Evolutionary conservation across 108 stramenopile genomes (phyloP).

Genomic region (Stephanodiscus triporus): DNA sequence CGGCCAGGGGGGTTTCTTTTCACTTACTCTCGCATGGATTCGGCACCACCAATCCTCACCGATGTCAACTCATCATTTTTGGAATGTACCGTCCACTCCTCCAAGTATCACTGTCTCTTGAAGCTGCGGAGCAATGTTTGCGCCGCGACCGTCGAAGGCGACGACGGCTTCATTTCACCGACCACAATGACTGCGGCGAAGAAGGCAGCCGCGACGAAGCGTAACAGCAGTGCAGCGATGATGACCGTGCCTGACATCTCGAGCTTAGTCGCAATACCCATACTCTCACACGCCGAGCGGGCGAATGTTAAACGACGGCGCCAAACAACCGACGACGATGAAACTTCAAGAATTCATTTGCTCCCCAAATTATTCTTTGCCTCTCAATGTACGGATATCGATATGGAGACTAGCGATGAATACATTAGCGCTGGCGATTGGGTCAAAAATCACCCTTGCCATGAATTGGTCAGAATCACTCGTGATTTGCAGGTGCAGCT

Average conservation of each 20-base stretch:
- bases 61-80: slow-evolving; percentile 26
- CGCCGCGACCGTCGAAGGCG: background rate
- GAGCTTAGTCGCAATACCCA: slow-evolving; percentile 37
- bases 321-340: background rate
- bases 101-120: slow-evolving; percentile 38
- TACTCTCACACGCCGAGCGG: slow-evolving; percentile 5
- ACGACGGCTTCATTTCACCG: background rate
- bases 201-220: background rate
- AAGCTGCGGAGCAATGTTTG: slow-evolving; percentile 16
- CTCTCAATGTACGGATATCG: background rate
- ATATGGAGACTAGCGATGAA: background rate
- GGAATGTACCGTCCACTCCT: slow-evolving; percentile 40
- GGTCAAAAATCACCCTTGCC: slow-evolving; percentile 21
- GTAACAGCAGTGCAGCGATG: background rate
- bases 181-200: slow-evolving; percentile 1
- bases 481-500: slow-evolving; percentile 28
- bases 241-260: slow-evolving; percentile 34
- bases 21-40: background rate
- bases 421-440: background rate
- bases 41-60: slow-evolving; percentile 38
- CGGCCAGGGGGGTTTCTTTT: no score
- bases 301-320: background rate
- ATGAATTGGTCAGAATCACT: slow-evolving; percentile 36
- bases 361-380: slow-evolving; percentile 27
- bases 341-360: slow-evolving; percentile 17